Base-by-base conservation (phyloP, 2,329 filamentous ascomycete species). In the Colletotrichum falcatum region DNA sequence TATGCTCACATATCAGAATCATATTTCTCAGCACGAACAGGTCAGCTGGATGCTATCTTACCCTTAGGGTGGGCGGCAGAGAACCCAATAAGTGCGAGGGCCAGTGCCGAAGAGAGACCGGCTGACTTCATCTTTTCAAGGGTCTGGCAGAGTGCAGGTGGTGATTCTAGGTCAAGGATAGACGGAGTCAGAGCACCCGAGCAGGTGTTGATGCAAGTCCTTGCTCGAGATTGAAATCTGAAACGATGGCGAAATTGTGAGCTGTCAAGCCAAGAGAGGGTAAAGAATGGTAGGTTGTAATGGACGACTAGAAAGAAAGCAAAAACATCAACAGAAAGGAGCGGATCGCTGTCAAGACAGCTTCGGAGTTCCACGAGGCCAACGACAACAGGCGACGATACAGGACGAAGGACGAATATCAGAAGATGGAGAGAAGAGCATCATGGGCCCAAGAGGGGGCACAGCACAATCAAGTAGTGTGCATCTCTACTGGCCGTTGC, bases 311-410 rank as follows among this genome's bases (percentile, higher is more conserved):
- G 54, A 44, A 35, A 63, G 70, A 72, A 70, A 51, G 51, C 62
- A 66, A 71, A 65, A 64, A 64, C 63, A 59, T 56, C 68, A 73
- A 62, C 62, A 55, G 72, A 66, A 76, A 73, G 53, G 74, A 74
- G 71, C 37, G 74, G 73, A 66, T 56, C 37, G 55, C 67, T 66
- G 66, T 65, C 44, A n/a, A 53, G 28, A 70, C 67, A 66, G 67
- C 63, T 66, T 66, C 35, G 20, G 37, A 14, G 35, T 54, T 35
- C 58, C 42, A 46, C 49, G n/a, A 67, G 35, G 44, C 51, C 56
- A 53, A 70, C n/a, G 12, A 28, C n/a, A n/a, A 53, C 56, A 51
- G 18, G 51, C 26, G 30, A 74, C 74, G 42, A 72, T 72, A 71
- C 71, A 61, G 30, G 28, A 49, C 48, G 58, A 26, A 26, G 42